A percentile compares a stretch with the other conserved stretches of the same genome.
Conservation (phyloP, 2,329 filamentous ascomycete genomes). For the Arthrobotrys iridis region DNA sequence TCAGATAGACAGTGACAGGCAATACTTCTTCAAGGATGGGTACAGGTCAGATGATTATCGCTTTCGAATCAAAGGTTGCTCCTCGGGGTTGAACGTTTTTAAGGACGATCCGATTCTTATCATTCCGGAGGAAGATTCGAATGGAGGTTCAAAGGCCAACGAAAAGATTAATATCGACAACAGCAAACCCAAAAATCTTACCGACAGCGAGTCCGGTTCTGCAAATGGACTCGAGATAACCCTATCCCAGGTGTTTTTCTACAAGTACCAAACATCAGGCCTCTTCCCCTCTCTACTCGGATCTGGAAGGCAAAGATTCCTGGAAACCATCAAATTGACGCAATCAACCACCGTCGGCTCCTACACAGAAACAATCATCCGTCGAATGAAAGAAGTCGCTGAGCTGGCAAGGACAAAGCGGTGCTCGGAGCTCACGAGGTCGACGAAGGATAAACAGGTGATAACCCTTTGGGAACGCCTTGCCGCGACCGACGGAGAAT, state of each 20-base stretch:
- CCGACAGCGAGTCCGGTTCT: too few species aligned
- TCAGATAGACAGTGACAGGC: not conserved
- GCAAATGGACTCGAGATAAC: not conserved
- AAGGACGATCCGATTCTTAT: not conserved
- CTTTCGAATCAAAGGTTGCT: not conserved
- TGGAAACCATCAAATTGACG: not conserved
- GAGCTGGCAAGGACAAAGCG: not conserved
- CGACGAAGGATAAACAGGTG: not conserved
- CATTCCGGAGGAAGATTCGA: not conserved
- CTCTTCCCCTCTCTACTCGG: not conserved
- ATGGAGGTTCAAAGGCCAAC: not conserved
- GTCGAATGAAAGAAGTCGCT: not conserved
- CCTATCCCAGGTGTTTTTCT: not conserved
- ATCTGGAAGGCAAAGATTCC: not conserved
- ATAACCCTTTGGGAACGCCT: not conserved
- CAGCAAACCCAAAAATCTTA: too few species aligned
- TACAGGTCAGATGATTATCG: not conserved
- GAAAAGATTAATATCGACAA: not conserved
- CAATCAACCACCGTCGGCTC: not conserved
- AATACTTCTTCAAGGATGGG: not conserved
- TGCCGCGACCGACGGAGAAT: not conserved
- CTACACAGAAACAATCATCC: not conserved
- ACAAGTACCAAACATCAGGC: slow-evolving; percentile 5
- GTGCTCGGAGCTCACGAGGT: not conserved
- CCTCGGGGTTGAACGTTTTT: not conserved